Evolutionary conservation across 352 stramenopile genomes (phyloP), one percentile per base, ranked within the genome.

Genomic region (Phytophthora idaei): DNA sequence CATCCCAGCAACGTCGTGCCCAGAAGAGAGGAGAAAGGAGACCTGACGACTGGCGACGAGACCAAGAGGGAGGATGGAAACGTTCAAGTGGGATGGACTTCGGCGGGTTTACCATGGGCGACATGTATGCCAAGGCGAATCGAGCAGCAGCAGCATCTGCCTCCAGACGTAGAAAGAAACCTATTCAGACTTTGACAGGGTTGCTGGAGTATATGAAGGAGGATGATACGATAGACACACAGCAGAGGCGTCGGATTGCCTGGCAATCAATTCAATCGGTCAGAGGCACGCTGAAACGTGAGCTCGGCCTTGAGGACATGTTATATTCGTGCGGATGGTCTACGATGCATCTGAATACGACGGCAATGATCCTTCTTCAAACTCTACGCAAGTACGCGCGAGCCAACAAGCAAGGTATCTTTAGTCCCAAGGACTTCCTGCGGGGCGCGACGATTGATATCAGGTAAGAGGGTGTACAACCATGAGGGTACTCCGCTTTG

Each of bases 181-280:
- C 65, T 7, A 82, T 89, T 37, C 56, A 73, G 21, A 73, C 51
- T 0, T 65, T 90, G 41, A 52, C 68, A 32, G 76, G 70, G 2
- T 70, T 89, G 49, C 47, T 88, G 10, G 46, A 62, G 41, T 90
- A 76, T 57, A 70, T 82, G 49, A 58, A 71, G 27, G 67, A 78
- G 2, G 71, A 76, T 3, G 69, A 76, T 21, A 87, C 76, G 3
- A 50, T 67, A 28, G 53, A 60, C 31, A 41, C 66, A 29, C 76
- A 87, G 60, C 50, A 85, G 52, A 78, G 83, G 41, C 70, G 75
- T 11, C 58, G 56, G 12, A 73, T 69, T 28, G 80, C 82, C 39
- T 84, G 68, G 76, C 68, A 80, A 46, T 89, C 82, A 42, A 81
- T 89, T 64, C 61, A 88, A 60, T 89, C 80, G 5, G 59, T 85